Base-by-base conservation (phyloP, 805 yeast species). In the Hyphopichia homilentoma region DNA sequence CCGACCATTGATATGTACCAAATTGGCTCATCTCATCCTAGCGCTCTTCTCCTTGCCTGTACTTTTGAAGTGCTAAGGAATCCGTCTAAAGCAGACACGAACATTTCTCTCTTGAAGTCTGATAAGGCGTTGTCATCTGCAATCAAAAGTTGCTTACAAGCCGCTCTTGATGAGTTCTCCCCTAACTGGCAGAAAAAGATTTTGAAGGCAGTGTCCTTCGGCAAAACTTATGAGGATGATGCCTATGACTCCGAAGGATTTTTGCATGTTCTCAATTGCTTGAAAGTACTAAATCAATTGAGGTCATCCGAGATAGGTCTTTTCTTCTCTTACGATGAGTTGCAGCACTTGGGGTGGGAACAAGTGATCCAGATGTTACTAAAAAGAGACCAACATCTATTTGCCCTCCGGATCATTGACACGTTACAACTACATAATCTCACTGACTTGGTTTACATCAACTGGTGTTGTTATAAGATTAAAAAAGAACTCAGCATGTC, bases 391-490 rank as follows among this genome's bases (percentile, higher is more conserved):
- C 61, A 70, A 40, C 84, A 81, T 57, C 65, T 73, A 7, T 65
- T 84, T 27, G 78, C 88, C 2, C 53, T 86, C 21, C 74, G 79
- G 38, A 61, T 88, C 1, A 71, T 84, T 4, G 68, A 72, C 12
- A 62, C 73, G 18, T 44, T 63, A 69, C 43, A 60, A 57, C 29
- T 56, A 64, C 30, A 78, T 74, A 27, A 63, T 13, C 44, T 50
- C 24, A 50, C 44, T 26, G 53, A 52, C 15, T 21, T 42, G 11
- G 73, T 93, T 0, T 83, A 81, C 47, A 66, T 77, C 2, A 73
- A 80, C 41, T 93, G 97, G 97, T 89, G 95, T 4, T 74, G 81
- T 37, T 59, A 72, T 21, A 84, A 85, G 48, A 77, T 89, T 16
- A 70, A 68, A 36, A 57, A 59, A 19, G 79, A 81, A 11, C 47